A percentile compares a stretch with the other conserved stretches of the same genome.
Evolutionary conservation across 2,329 filamentous ascomycete genomes (phyloP).

Genomic region (Boeremia exigua): DNA sequence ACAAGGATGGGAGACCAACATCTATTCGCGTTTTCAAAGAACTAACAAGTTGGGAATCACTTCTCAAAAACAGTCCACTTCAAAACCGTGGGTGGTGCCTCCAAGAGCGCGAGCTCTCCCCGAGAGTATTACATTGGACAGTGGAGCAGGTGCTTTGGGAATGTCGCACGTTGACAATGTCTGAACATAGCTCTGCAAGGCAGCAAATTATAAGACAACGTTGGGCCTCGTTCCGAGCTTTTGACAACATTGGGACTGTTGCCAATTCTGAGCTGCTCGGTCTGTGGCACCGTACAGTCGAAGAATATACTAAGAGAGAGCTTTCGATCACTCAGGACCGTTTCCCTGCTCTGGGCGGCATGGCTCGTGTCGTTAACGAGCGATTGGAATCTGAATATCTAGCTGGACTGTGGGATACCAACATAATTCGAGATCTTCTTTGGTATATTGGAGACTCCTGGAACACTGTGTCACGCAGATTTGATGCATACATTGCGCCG

Average conservation of each 20-base stretch:
- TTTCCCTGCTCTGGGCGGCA: background rate
- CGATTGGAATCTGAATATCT: background rate
- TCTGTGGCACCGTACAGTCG: background rate
- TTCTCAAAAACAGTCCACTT: background rate
- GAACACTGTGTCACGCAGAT: background rate
- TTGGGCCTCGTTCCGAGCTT: background rate
- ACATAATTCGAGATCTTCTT: background rate
- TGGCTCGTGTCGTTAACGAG: background rate
- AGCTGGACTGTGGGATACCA: background rate
- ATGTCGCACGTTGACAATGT: background rate
- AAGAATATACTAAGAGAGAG: background rate
- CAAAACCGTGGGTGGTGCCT: background rate
- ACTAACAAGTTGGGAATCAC: background rate
- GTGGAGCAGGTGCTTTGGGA: background rate
- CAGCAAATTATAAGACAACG: background rate
- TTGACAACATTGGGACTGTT: background rate
- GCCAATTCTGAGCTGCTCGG: background rate
- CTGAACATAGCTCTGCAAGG: background rate
- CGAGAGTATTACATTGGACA: background rate
- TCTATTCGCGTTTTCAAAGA: background rate
- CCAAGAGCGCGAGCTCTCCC: background rate
- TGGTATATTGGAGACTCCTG: background rate
- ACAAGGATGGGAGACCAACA: background rate
- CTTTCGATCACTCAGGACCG: background rate
- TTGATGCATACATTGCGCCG: background rate